Evolutionary conservation across 495 filamentous ascomycete genomes (phyloP).

Genomic region (Pseudoneurospora amorphoporcata): DNA sequence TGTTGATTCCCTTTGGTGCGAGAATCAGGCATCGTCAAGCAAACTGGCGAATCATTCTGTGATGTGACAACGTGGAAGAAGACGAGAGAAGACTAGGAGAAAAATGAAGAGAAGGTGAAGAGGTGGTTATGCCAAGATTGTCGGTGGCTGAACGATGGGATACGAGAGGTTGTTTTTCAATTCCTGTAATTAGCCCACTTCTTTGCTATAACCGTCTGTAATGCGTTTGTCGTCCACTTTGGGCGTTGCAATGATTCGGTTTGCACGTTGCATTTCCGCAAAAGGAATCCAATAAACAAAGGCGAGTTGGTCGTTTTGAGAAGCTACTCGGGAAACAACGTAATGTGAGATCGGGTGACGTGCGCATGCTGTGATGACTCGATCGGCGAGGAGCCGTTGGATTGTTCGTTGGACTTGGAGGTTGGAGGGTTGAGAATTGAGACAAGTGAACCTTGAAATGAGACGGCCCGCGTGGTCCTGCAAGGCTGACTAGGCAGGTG

Average conservation of each 20-base stretch:
- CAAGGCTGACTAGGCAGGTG: neutral
- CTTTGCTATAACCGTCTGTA: neutral
- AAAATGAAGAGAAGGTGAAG: neutral
- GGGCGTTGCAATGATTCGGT: neutral
- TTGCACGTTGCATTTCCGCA: neutral
- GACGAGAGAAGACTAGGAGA: neutral
- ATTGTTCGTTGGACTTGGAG: neutral
- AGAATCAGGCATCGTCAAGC: conserved; percentile 21
- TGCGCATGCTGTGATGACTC: neutral
- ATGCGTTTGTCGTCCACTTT: neutral
- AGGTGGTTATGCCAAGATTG: neutral
- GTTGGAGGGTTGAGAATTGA: neutral
- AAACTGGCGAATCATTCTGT: conserved; percentile 22
- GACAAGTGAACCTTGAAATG: neutral
- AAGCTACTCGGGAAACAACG: neutral
- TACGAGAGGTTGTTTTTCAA: neutral
- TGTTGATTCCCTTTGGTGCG: conserved; percentile 21
- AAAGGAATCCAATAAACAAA: neutral
- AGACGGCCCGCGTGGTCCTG: neutral
- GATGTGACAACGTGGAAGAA: neutral
- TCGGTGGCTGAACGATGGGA: neutral
- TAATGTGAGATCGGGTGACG: neutral
- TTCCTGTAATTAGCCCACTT: neutral
- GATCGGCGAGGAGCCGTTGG: neutral
- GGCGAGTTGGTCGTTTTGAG: neutral